phyloP scores from a whole-genome alignment of 306 rosid genomes.

The Acacia acuminata region DNA sequence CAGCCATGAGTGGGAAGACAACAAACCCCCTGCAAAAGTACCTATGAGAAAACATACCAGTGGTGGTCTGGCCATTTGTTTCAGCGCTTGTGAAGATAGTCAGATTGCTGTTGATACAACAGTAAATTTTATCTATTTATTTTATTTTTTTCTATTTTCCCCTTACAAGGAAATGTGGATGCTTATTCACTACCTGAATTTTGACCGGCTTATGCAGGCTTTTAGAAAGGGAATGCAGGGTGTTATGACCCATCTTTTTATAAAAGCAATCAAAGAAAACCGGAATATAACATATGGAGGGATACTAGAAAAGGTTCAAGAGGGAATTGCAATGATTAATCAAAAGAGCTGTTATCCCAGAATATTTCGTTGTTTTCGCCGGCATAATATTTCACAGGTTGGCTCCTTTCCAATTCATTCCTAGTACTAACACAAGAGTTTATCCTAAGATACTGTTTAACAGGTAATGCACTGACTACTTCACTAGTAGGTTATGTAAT shows the following conservation, averaged over 20 bases:
- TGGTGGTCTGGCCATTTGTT: slow-evolving; percentile 68
- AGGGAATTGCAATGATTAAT: slow-evolving; percentile 16
- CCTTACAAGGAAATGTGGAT: not conserved
- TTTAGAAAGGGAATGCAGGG: slow-evolving; percentile 50
- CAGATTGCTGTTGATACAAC: slow-evolving; percentile 66
- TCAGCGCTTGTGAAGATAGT: slow-evolving; percentile 70
- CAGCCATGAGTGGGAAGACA: slow-evolving; percentile 43
- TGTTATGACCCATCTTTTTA: slow-evolving; percentile 57
- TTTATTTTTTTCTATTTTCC: not conserved
- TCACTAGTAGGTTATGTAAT: not conserved
- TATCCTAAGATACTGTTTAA: not conserved
- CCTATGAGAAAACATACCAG: slow-evolving; percentile 41
- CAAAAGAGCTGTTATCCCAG: slow-evolving; percentile 22
- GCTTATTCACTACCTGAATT: not conserved
- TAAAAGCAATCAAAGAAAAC: slow-evolving; percentile 5
- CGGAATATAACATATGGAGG: slow-evolving; percentile 40
- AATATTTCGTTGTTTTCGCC: slow-evolving; percentile 22
- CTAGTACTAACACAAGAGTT: not conserved
- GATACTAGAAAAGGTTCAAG: slow-evolving; percentile 35
- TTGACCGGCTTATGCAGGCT: slow-evolving; percentile 40
- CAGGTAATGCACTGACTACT: not conserved
- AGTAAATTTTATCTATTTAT: slow-evolving; percentile 37
- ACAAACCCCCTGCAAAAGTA: slow-evolving; percentile 45
- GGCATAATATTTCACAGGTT: slow-evolving; percentile 47
- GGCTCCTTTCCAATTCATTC: not conserved